Evolutionary conservation across 2,329 filamentous ascomycete species (phyloP).

Genomic region (Nannizzia gypsea): DNA sequence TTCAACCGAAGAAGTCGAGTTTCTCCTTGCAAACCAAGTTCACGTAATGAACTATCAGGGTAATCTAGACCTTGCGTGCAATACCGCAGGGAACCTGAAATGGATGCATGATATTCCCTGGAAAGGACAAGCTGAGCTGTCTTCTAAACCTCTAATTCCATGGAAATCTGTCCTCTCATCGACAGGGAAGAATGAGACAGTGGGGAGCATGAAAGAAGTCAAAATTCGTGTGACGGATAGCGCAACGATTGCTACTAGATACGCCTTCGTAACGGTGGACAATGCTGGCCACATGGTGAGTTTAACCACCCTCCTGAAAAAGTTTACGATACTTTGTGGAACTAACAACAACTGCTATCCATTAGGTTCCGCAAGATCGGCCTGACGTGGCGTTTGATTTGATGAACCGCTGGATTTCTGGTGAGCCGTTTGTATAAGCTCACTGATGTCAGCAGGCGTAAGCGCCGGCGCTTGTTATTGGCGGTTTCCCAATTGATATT

Average conservation of each 20-base stretch:
- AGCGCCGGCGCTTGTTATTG: too few species aligned
- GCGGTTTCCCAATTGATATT: too few species aligned
- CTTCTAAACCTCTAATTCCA: constrained; percentile 11
- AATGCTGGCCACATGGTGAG: constrained; percentile 1
- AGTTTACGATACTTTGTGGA: not conserved
- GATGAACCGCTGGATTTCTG: not conserved
- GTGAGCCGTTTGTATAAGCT: not conserved
- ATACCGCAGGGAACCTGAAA: constrained; percentile 28
- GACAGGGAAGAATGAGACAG: not conserved
- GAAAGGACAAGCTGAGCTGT: constrained; percentile 17
- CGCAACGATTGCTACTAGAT: not conserved
- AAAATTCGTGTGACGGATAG: not conserved
- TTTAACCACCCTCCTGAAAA: not conserved
- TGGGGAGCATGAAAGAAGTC: constrained; percentile 1
- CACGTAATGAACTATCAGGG: constrained; percentile 32
- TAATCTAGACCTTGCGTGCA: constrained; percentile 32
- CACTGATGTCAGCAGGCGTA: not conserved
- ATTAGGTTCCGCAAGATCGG: not conserved
- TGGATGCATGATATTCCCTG: constrained; percentile 15
- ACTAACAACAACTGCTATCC: not conserved
- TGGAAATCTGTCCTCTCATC: constrained; percentile 10
- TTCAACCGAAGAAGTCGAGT: constrained; percentile 18
- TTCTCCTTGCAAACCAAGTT: constrained; percentile 26
- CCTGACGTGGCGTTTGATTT: not conserved
- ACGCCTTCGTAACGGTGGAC: not conserved